Conservation (phyloP, 2,329 filamentous ascomycete species). For the Trichoderma semiorbis region DNA sequence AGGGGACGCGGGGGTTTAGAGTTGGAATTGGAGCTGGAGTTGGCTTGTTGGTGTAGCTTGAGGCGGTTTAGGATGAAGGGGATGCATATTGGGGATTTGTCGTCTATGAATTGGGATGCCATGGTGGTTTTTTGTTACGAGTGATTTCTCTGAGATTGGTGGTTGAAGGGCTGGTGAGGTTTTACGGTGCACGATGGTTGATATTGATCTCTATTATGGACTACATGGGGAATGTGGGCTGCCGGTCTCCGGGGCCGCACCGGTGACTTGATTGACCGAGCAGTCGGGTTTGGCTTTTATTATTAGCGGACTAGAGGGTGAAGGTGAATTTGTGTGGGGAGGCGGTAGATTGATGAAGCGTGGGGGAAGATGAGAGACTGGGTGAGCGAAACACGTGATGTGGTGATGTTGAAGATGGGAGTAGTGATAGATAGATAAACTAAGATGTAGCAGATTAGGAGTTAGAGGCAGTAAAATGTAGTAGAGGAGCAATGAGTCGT, state of each 20-base stretch:
- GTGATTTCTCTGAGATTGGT: neutral
- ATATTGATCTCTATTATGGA: neutral
- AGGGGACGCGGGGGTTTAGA: conserved; percentile 51
- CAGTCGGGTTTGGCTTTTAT: neutral
- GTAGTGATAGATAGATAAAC: neutral
- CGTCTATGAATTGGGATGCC: conserved; percentile 55
- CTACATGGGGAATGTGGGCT: neutral
- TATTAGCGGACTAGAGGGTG: neutral
- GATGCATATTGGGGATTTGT: conserved; percentile 74
- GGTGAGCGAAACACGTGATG: neutral
- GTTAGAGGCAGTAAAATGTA: neutral
- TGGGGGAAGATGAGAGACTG: neutral
- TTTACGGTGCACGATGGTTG: too few relatives aligned
- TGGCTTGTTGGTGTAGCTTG: conserved; percentile 39
- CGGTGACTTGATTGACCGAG: neutral
- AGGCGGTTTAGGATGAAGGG: conserved; percentile 69
- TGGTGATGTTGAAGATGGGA: neutral
- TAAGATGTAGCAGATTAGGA: neutral
- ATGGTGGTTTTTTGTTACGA: neutral
- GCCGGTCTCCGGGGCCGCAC: neutral
- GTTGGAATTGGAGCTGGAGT: conserved; percentile 5
- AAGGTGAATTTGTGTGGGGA: neutral
- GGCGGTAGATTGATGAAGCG: neutral
- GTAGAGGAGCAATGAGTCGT: neutral
- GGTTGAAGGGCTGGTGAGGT: neutral